phyloP scores from a whole-genome alignment of 257 asterid species.

The Capsicum baccatum region DNA sequence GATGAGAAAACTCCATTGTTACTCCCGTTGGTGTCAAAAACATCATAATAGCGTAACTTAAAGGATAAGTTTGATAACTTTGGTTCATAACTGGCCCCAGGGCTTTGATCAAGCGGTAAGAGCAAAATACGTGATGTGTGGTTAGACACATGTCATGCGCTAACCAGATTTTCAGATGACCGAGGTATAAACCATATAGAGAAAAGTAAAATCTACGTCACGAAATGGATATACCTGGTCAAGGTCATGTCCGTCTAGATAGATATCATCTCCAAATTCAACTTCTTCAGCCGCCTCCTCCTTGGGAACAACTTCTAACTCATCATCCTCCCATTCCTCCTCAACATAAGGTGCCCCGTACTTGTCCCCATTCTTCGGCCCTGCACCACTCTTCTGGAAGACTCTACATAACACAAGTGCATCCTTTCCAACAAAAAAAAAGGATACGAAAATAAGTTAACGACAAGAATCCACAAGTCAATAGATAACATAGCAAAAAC shows the following conservation, averaged over 20 bases:
- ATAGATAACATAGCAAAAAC: conserved; percentile 20
- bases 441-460: neutral
- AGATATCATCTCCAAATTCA: conserved; percentile 63
- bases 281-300: conserved; percentile 62
- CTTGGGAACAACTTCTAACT: conserved; percentile 52
- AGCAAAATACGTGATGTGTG: neutral
- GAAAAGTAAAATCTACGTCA: neutral
- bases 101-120: neutral
- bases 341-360: conserved; percentile 89
- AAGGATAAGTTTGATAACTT: neutral
- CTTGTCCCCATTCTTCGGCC: conserved; percentile 91
- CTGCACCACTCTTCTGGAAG: conserved; percentile 94
- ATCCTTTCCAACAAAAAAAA: conserved; percentile 55
- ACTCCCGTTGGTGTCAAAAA: neutral
- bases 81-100: neutral
- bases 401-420: conserved; percentile 81
- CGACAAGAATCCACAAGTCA: neutral
- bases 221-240: conserved; percentile 60
- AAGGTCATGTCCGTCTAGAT: conserved; percentile 70
- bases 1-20: neutral
- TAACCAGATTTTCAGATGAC: neutral
- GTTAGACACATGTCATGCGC: too few relatives aligned
- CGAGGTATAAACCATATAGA: neutral
- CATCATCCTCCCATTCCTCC: conserved; percentile 91
- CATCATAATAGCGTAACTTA: conserved; percentile 21